Conservation (phyloP, 106 monocot species). For the Dendrobium chrysotoxum region DNA sequence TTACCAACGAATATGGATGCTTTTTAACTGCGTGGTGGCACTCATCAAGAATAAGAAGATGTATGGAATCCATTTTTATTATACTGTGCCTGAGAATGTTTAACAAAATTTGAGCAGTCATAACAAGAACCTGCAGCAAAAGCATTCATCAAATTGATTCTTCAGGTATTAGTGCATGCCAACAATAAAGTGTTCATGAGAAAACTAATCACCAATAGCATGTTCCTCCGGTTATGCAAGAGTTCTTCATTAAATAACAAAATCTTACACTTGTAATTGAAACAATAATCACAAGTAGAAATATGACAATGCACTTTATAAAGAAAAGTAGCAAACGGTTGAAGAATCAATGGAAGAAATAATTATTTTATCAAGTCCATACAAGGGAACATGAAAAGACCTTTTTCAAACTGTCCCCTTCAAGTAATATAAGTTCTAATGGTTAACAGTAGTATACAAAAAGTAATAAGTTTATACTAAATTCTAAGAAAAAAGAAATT, state of each 20-base stretch:
- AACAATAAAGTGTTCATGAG: neutral
- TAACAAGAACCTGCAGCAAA: slow-evolving; percentile 85
- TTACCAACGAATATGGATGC: slow-evolving; percentile 97
- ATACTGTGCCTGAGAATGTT: slow-evolving; percentile 99
- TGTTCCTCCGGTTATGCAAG: neutral
- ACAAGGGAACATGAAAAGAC: no score
- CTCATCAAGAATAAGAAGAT: slow-evolving; percentile 98
- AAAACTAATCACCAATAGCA: neutral
- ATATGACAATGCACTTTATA: neutral
- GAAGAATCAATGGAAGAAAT: neutral
- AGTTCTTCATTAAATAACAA: neutral
- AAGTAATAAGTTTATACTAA: neutral
- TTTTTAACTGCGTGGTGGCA: slow-evolving; percentile 99
- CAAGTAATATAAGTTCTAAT: neutral
- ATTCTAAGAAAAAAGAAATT: neutral
- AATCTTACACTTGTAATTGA: neutral
- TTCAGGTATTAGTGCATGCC: neutral
- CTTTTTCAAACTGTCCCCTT: neutral
- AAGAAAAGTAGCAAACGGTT: no score
- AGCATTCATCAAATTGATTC: neutral
- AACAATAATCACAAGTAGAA: slow-evolving; percentile 1
- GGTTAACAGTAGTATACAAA: neutral
- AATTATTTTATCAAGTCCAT: neutral
- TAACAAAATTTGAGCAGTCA: slow-evolving; percentile 99
- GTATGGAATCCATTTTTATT: slow-evolving; percentile 89